Evolutionary conservation across 176 grass and related monocot species (phyloP).

Genomic region (Cenchrus purpureus): DNA sequence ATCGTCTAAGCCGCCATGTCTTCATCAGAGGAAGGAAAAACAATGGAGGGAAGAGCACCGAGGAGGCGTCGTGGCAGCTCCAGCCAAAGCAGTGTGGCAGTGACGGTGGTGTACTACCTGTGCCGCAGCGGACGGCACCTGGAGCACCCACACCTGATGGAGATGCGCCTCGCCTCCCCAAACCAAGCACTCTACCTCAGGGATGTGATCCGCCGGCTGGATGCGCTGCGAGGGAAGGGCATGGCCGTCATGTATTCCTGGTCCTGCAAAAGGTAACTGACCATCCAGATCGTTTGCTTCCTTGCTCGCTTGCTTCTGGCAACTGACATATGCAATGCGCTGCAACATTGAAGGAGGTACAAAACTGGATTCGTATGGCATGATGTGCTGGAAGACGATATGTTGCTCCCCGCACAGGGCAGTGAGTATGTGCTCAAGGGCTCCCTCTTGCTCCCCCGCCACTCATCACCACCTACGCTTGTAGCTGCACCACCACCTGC

Average conservation of each 20-base stretch:
- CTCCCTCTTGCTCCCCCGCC: slow-evolving; percentile 51
- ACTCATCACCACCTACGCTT: slow-evolving; percentile 24
- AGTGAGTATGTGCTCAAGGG: slow-evolving; percentile 80
- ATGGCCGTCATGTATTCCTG: slow-evolving; percentile 88
- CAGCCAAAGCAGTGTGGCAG: slow-evolving; percentile 33
- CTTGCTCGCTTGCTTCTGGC: background rate
- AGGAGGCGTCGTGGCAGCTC: slow-evolving; percentile 46
- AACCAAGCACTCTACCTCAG: slow-evolving; percentile 66
- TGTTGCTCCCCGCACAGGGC: slow-evolving; percentile 58
- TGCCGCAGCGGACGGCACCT: slow-evolving; percentile 66
- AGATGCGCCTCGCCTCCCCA: slow-evolving; percentile 58
- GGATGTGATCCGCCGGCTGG: slow-evolving; percentile 80
- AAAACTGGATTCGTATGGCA: slow-evolving; percentile 83
- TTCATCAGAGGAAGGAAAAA: slow-evolving; percentile 12
- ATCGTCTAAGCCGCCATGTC: background rate
- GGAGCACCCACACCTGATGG: slow-evolving; percentile 94
- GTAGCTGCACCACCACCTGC: background rate
- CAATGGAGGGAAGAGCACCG: slow-evolving; percentile 27
- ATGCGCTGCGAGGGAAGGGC: slow-evolving; percentile 67
- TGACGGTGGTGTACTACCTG: slow-evolving; percentile 85
- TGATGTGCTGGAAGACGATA: slow-evolving; percentile 65
- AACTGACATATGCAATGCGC: background rate
- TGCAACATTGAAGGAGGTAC: slow-evolving; percentile 51
- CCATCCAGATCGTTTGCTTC: slow-evolving; percentile 21
- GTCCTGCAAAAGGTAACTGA: slow-evolving; percentile 86